Percentiles rank a stretch among this genome's conserved stretches.
phyloP scores from a whole-genome alignment of 176 grass and related monocot species.

The Bolboschoenus planiculmis region DNA sequence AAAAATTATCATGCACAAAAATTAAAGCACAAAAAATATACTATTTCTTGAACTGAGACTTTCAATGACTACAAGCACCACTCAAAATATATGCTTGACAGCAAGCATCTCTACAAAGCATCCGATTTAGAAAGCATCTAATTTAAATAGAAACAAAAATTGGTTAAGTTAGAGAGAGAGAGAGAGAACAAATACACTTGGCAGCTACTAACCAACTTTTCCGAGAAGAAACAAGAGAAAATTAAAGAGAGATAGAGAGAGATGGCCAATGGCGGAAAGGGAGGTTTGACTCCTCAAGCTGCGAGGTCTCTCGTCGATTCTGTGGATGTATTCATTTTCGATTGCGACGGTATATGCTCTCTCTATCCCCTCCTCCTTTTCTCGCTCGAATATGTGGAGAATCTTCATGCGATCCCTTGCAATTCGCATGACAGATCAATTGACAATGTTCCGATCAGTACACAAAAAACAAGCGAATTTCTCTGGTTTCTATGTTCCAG shows the following conservation, averaged over 20 bases:
- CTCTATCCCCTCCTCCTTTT: not conserved
- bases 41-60: too few species aligned
- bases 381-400: not conserved
- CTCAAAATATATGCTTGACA: too few species aligned
- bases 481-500: not conserved
- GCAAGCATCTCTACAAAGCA: too few species aligned
- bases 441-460: not conserved
- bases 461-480: not conserved
- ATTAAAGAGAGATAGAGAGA: not conserved
- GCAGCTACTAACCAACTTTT: not conserved
- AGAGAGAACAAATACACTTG: too few species aligned
- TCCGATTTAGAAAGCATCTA: too few species aligned
- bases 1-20: too few species aligned
- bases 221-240: not conserved
- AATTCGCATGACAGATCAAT: too few species aligned
- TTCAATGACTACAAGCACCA: too few species aligned
- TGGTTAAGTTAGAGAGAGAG: too few species aligned
- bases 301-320: slow-evolving; percentile 63
- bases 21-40: too few species aligned
- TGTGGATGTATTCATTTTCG: slow-evolving; percentile 84
- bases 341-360: slow-evolving; percentile 61
- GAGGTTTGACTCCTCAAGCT: slow-evolving; percentile 38
- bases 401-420: not conserved
- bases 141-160: too few species aligned
- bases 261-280: slow-evolving; percentile 1